Evolutionary conservation across 345 rosid genomes (phyloP).

Genomic region (Brassica juncea): DNA sequence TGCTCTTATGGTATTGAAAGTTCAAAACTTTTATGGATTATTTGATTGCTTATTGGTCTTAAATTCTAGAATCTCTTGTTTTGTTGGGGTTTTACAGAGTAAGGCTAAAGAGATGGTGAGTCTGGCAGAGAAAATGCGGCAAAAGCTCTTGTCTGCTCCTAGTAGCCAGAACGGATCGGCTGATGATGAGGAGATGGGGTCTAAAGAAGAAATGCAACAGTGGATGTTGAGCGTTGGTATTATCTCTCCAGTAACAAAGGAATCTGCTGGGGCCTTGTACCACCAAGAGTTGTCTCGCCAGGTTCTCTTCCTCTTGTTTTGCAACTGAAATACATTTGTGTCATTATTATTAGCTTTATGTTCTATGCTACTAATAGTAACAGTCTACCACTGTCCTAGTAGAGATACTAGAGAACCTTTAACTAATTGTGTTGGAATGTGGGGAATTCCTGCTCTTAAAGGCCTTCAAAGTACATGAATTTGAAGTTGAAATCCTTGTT

Average conservation of each 20-base stretch:
- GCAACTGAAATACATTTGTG: background rate
- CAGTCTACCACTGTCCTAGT: background rate
- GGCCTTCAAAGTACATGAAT: background rate
- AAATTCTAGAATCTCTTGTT: no score
- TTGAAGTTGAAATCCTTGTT: slow-evolving; percentile 20
- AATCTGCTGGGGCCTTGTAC: slow-evolving; percentile 92
- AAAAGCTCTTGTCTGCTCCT: slow-evolving; percentile 72
- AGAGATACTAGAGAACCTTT: slow-evolving; percentile 2
- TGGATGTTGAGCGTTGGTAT: slow-evolving; percentile 97
- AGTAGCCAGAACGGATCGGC: slow-evolving; percentile 52
- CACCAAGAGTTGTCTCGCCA: slow-evolving; percentile 91
- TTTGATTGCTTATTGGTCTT: no score
- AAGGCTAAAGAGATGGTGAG: slow-evolving; percentile 95
- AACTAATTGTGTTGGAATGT: slow-evolving; percentile 8
- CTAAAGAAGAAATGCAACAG: slow-evolving; percentile 94
- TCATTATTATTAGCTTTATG: slow-evolving; percentile 8
- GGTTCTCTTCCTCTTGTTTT: slow-evolving; percentile 50
- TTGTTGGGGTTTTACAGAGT: slow-evolving; percentile 54
- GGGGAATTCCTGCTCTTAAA: slow-evolving; percentile 7
- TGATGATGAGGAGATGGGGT: slow-evolving; percentile 85
- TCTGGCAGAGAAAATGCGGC: slow-evolving; percentile 93
- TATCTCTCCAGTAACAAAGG: slow-evolving; percentile 92
- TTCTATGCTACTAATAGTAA: background rate
- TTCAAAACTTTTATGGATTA: background rate
- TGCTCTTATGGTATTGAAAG: slow-evolving; percentile 69